These are phyloP conservation scores for Geranium incanum DNA, from an alignment of 441 rosid species.

Conservation along the genomic window DNA sequence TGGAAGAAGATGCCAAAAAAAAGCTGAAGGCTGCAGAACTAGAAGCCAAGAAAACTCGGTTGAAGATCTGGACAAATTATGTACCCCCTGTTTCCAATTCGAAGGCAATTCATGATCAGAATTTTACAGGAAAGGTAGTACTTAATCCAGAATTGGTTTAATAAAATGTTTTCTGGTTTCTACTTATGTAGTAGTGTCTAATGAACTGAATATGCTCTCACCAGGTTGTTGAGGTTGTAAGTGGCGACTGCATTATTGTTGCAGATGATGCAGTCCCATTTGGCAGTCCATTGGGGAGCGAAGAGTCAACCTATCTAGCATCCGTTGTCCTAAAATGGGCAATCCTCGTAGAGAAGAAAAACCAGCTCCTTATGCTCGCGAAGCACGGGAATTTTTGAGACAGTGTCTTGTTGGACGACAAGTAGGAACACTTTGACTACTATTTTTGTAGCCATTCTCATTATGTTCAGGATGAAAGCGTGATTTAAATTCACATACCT, in stretches of 20 bases:
- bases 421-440: conserved; percentile 11
- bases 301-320: conserved; percentile 25
- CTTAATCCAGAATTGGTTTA: too few relatives aligned
- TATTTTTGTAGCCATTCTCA: neutral
- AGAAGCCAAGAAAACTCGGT: conserved; percentile 70
- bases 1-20: conserved; percentile 88
- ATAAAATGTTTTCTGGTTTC: neutral
- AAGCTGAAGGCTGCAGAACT: conserved; percentile 75
- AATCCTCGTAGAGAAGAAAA: conserved; percentile 27
- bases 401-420: conserved; percentile 25
- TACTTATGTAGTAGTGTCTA: neutral
- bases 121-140: conserved; percentile 84
- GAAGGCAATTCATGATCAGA: conserved; percentile 88
- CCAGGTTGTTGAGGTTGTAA: conserved; percentile 13
- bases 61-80: conserved; percentile 80
- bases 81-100: conserved; percentile 82
- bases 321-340: conserved; percentile 26
- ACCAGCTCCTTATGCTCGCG: conserved; percentile 30
- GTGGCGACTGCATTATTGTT: conserved; percentile 26
- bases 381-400: conserved; percentile 25
- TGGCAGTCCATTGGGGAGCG: conserved; percentile 26
- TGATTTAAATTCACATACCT: neutral
- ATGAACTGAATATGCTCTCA: neutral
- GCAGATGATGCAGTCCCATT: conserved; percentile 28
- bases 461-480: neutral